Base-by-base conservation (phyloP, 2,329 filamentous ascomycete species). In the Aspergillus pseudoviridinutans region DNA sequence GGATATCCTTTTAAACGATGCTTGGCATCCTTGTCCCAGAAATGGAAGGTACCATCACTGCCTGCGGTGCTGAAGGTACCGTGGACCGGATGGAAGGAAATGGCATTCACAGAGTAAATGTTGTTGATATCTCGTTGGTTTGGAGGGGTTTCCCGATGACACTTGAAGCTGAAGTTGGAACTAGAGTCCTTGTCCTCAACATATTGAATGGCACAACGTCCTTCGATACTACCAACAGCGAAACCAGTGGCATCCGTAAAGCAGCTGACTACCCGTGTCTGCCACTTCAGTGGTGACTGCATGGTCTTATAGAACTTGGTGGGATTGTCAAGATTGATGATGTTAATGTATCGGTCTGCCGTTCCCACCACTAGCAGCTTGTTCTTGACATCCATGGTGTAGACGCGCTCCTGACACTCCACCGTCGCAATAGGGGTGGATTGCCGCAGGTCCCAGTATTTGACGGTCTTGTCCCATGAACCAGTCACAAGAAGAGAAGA, bases 121-220 rank as follows among this genome's bases (percentile, higher is more conserved):
- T 93, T 94, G 67, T 90, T 91, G 63, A 88, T 80, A 75, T 91
- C 92, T 69, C 73, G 85, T 54, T 70, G 72, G 54, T 73, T 76
- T 57, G 86, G 78, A 1, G 89, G 85, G 4, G 86, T 84, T 68
- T 96, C 91, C 58, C 94, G 92, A 76, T 99, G 94, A 77, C 94
- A 99, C 78, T 97, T 97, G 86, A 99, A 99, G 46, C 91, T 96
- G 81, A 99, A 99, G 80, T 99, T 97, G 70, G 88, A 89, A 68
- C 87, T 84, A 3, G 89, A 80, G 72, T 99, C 92, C 76, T 97
- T 97, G 47, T 99, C 94, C 69, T 99, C 93, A 38, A 97, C 91
- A 68, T 99, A 97, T 73, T 99, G 94, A 62, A 99, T 99, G 1
- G 94, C 94, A 74, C 94, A 99, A 56, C 94, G 89, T 29, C 94